Evolutionary conservation across 352 stramenopile genomes (phyloP), one percentile per base, ranked within the genome.

Genomic region (Pythium brachiatum): DNA sequence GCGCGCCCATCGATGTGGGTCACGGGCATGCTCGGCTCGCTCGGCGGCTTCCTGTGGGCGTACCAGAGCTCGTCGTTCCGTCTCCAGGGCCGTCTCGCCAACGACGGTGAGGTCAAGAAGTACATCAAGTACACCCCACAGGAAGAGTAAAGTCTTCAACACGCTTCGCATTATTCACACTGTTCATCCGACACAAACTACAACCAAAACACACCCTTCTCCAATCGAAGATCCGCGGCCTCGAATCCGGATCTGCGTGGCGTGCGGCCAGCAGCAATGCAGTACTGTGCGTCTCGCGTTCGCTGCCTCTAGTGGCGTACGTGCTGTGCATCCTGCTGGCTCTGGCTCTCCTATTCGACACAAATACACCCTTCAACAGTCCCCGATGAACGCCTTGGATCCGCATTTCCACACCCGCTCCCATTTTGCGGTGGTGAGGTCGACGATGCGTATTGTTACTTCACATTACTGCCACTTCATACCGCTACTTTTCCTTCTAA

Each of bases 11-110:
- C 85, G 41, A 91, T 89, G 79, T 79, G 80, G 54, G 82, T 89
- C 25, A 94, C 81, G 25, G 85, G 85, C 26, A 13, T 92, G 16
- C 65, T 94, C 20, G 85, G 85, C 69, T 89, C 79, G 31, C 63
- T 92, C 41, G 85, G 82, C 44, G 85, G 83, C 60, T 90, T 88
- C 61, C 41, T 94, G 66, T 89, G 75, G 76, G 81, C 85, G 27
- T 94, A 83, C 69, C 83, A 94, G 76, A 92, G 81, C 74, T 92
- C 82, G 60, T 85, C 74, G 27, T 87, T 90, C 67, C 80, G 82
- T 66, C 79, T 94, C 46, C 80, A 92, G 70, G 83, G 86, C 43
- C 91, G 79, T 74, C 73, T 81, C 55, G 60, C 70, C 23, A 92
- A 90, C 68, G 60, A 57, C 41, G 65, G 72, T 43, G 79, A 90